phyloP scores from a whole-genome alignment of 176 grass and related monocot species.

The Luzula sylvatica region DNA sequence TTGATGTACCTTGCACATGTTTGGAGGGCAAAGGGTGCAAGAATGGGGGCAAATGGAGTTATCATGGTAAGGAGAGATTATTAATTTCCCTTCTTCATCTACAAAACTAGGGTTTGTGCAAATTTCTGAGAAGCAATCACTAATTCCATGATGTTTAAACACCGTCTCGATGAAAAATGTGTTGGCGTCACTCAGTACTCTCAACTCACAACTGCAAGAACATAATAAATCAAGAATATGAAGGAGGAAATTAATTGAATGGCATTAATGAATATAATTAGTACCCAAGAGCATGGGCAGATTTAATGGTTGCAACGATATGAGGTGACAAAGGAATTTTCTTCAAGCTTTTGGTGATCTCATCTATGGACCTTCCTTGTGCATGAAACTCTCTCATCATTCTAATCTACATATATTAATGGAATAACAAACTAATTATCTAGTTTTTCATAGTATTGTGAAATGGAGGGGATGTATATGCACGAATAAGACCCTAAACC shows the following conservation, averaged over 20 bases:
- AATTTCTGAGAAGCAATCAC: conserved; percentile 29
- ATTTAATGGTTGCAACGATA: conserved; percentile 23
- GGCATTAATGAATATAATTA: background rate
- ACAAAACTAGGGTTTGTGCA: conserved; percentile 28
- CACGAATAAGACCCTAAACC: background rate
- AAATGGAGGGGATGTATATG: too few relatives aligned
- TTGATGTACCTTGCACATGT: conserved; percentile 35
- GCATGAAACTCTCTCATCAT: conserved; percentile 27
- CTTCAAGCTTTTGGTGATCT: conserved; percentile 19
- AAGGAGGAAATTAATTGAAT: background rate
- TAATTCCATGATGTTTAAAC: conserved; percentile 23
- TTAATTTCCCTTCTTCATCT: conserved; percentile 21
- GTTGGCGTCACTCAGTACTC: conserved; percentile 36
- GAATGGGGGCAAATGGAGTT: conserved; percentile 18
- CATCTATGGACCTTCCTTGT: conserved; percentile 29
- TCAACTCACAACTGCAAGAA: conserved; percentile 20
- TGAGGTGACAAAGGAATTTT: conserved; percentile 26
- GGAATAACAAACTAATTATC: too few relatives aligned
- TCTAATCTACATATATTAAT: conserved; percentile 17
- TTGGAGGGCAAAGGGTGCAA: conserved; percentile 34
- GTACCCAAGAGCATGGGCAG: conserved; percentile 30
- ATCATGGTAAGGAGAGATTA: conserved; percentile 24
- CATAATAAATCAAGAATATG: background rate
- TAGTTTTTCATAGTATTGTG: too few relatives aligned
- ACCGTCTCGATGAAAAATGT: conserved; percentile 32